phyloP scores from a whole-genome alignment of 345 rosid genomes.

The Populus pruinosa region DNA sequence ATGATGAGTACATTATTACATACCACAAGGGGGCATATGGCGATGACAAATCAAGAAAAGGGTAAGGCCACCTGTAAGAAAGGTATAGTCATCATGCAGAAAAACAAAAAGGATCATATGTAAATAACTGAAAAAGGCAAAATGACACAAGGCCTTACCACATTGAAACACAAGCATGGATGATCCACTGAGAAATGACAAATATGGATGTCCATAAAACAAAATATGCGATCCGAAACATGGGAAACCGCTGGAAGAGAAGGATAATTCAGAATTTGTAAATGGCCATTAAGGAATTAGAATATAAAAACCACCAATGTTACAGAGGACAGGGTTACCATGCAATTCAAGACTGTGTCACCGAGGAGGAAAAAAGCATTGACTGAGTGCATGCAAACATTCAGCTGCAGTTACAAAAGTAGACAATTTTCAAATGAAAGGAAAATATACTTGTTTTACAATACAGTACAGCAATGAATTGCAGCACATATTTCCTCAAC shows the following conservation, averaged over 20 bases:
- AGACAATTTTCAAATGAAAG: conserved; percentile 3
- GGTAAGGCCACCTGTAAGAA: conserved; percentile 86
- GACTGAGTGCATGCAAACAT: conserved; percentile 73
- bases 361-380: conserved; percentile 78
- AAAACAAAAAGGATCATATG: conserved; percentile 1
- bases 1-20: conserved; percentile 2
- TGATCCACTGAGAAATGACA: conserved; percentile 86
- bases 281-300: not conserved
- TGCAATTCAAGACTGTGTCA: conserved; percentile 60
- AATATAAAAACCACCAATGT: not conserved
- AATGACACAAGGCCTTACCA: conserved; percentile 41
- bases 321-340: conserved; percentile 47
- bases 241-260: conserved; percentile 68
- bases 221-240: conserved; percentile 77
- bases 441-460: too few species aligned
- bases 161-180: conserved; percentile 71
- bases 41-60: conserved; percentile 76
- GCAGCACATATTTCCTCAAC: too few species aligned
- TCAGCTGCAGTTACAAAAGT: conserved; percentile 49
- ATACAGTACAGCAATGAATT: too few species aligned
- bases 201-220: conserved; percentile 60
- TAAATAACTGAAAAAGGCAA: not conserved
- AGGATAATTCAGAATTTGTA: not conserved
- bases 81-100: conserved; percentile 1
- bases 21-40: conserved; percentile 82